Conservation (phyloP, 2,329 filamentous ascomycete genomes). For the Sarocladiaceae sp. region DNA sequence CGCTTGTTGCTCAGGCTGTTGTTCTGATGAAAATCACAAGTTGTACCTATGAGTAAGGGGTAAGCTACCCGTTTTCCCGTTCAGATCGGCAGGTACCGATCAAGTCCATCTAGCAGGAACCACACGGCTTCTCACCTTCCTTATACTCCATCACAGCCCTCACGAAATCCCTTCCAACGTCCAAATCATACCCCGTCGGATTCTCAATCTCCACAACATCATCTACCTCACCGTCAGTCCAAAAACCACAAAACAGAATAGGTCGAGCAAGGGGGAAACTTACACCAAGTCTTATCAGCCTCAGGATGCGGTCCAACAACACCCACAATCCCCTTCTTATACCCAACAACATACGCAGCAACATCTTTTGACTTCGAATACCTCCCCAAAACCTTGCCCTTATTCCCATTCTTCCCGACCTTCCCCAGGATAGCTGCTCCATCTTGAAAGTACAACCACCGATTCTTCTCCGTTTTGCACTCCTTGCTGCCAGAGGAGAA, state of each 20-base stretch:
- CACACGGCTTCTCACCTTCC: not conserved
- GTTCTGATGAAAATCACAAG: no score
- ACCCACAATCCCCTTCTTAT: conserved; percentile 20
- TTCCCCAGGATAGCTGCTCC: conserved; percentile 16
- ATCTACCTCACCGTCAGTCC: conserved; percentile 10
- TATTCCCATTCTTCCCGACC: conserved; percentile 11
- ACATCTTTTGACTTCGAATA: conserved; percentile 20
- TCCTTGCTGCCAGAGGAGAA: conserved; percentile 16
- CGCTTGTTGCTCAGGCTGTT: no score
- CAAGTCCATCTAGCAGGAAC: no score
- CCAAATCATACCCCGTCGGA: conserved; percentile 18
- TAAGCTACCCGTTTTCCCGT: no score
- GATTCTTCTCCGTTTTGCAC: conserved; percentile 13
- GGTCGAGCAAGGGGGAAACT: conserved; percentile 10
- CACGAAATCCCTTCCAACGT: conserved; percentile 19
- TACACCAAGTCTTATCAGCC: conserved; percentile 20
- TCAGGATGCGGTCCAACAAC: conserved; percentile 22
- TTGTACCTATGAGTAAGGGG: no score
- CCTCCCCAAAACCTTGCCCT: conserved; percentile 15
- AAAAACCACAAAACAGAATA: no score
- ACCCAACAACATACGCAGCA: conserved; percentile 18
- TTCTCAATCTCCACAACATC: conserved; percentile 14
- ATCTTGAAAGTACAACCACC: conserved; percentile 24
- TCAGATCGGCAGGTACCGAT: no score
- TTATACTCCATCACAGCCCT: not conserved